A percentile compares a stretch with the other conserved stretches of the same genome.
Conservation (phyloP, 176 grass and related monocot species). For the Oryza officinalis region DNA sequence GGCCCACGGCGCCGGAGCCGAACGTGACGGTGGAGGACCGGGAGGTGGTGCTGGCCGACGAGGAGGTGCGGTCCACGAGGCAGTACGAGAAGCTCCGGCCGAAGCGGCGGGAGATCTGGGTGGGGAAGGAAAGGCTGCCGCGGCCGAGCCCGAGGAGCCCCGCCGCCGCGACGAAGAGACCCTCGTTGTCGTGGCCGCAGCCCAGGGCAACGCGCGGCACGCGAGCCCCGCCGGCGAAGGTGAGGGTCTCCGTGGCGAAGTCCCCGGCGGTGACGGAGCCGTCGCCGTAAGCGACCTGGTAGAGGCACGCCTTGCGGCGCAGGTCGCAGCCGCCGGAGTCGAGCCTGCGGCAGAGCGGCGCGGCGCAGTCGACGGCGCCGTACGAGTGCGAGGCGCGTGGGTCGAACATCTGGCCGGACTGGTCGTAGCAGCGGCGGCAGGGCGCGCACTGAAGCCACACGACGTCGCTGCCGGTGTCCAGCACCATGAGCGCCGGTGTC, state of each 20-base stretch:
- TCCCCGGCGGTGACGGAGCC: conserved; percentile 82
- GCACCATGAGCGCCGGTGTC: conserved; percentile 74
- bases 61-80: conserved; percentile 72
- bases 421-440: conserved; percentile 84
- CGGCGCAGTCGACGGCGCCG: conserved; percentile 56
- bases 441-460: conserved; percentile 92
- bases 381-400: conserved; percentile 71
- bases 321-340: conserved; percentile 80
- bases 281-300: conserved; percentile 95
- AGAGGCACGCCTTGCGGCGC: conserved; percentile 67
- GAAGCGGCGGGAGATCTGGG: conserved; percentile 67
- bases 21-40: conserved; percentile 63
- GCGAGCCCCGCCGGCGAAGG: conserved; percentile 65
- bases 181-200: conserved; percentile 95
- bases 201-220: conserved; percentile 73
- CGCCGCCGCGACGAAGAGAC: conserved; percentile 81
- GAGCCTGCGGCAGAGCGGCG: conserved; percentile 66
- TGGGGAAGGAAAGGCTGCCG: conserved; percentile 77
- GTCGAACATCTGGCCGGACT: conserved; percentile 75
- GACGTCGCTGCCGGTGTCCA: conserved; percentile 92
- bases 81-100: conserved; percentile 87
- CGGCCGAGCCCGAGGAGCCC: conserved; percentile 86
- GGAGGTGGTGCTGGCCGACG: not conserved
- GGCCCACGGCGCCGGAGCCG: conserved; percentile 22
- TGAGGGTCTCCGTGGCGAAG: conserved; percentile 82